phyloP scores from a whole-genome alignment of 2,329 filamentous ascomycete genomes.

The Davidsoniella australis region DNA sequence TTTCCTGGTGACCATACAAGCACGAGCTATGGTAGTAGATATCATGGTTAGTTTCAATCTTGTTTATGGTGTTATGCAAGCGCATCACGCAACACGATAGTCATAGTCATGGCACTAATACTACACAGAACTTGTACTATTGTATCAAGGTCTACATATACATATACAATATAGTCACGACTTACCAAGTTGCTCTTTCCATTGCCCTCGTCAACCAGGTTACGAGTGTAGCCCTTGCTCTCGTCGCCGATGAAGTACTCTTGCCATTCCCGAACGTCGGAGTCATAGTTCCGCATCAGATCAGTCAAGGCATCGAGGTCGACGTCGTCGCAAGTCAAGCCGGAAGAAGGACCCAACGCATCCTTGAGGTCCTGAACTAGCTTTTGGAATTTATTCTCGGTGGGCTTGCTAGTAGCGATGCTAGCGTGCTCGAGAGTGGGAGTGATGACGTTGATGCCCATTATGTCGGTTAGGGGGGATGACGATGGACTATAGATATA shows the following conservation, averaged over 20 bases:
- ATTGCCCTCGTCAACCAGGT: conserved; percentile 80
- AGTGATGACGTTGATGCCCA: conserved; percentile 11
- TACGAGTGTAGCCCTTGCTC: conserved; percentile 62
- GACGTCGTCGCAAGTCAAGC: conserved; percentile 66
- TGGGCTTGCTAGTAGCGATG: conserved; percentile 1
- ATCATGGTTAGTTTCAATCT: not conserved
- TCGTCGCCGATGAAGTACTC: conserved; percentile 58
- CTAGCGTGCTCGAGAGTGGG: conserved; percentile 7
- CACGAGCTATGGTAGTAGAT: conserved; percentile 41
- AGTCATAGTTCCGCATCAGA: conserved; percentile 60
- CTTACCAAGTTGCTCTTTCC: conserved; percentile 57
- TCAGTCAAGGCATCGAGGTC: conserved; percentile 53
- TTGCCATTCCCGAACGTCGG: conserved; percentile 52
- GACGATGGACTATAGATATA: not conserved
- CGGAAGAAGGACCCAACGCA: conserved; percentile 63
- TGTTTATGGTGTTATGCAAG: too few species aligned
- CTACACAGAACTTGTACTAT: too few species aligned
- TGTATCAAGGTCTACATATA: not conserved
- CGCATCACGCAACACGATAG: too few species aligned
- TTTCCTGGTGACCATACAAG: conserved; percentile 81
- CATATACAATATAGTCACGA: conserved; percentile 8
- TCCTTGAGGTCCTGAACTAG: conserved; percentile 59
- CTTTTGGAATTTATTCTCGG: conserved; percentile 40
- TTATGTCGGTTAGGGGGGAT: not conserved
- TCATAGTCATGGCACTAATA: too few species aligned